A percentile compares a stretch with the other conserved stretches of the same genome.
phyloP scores from a whole-genome alignment of 768 basidiomycete species.

The Botryobasidium botryosum region DNA sequence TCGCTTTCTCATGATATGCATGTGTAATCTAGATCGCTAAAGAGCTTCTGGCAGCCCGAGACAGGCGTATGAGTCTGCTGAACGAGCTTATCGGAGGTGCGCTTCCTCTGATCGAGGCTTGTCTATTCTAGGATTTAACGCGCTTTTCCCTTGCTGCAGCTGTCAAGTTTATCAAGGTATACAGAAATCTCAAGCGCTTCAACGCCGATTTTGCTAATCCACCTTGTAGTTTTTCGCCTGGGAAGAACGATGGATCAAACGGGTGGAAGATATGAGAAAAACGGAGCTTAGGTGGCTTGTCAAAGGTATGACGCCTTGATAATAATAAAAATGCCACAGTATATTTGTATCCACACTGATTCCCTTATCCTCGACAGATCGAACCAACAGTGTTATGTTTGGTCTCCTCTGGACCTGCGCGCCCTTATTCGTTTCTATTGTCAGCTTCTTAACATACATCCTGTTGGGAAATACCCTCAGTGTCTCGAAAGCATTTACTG shows the following conservation, averaged over 20 bases:
- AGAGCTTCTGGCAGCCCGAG: constrained; percentile 42
- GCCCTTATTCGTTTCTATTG: constrained; percentile 64
- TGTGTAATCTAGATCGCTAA: constrained; percentile 26
- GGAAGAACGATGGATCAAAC: constrained; percentile 20
- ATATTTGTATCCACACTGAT: not conserved
- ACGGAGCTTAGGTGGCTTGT: constrained; percentile 20
- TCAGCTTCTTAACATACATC: constrained; percentile 62
- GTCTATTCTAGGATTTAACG: too few relatives aligned
- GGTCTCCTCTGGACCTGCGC: constrained; percentile 57
- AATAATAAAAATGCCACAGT: not conserved
- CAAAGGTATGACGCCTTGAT: constrained; percentile 11
- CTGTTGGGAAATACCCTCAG: constrained; percentile 55
- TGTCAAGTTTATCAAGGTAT: constrained; percentile 17
- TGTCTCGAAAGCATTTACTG: constrained; percentile 70
- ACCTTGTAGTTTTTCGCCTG: constrained; percentile 25
- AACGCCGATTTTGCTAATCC: too few relatives aligned
- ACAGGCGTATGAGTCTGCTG: constrained; percentile 61
- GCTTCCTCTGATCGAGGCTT: not conserved
- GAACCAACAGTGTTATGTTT: constrained; percentile 58
- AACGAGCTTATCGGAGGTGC: constrained; percentile 47
- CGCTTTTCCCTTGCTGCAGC: not conserved
- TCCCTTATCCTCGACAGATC: constrained; percentile 28
- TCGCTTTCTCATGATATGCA: too few relatives aligned
- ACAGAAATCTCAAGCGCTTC: too few relatives aligned
- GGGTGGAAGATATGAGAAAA: constrained; percentile 18